Evolutionary conservation across 495 filamentous ascomycete species (phyloP).

Genomic region (Gamarada debralockiae): DNA sequence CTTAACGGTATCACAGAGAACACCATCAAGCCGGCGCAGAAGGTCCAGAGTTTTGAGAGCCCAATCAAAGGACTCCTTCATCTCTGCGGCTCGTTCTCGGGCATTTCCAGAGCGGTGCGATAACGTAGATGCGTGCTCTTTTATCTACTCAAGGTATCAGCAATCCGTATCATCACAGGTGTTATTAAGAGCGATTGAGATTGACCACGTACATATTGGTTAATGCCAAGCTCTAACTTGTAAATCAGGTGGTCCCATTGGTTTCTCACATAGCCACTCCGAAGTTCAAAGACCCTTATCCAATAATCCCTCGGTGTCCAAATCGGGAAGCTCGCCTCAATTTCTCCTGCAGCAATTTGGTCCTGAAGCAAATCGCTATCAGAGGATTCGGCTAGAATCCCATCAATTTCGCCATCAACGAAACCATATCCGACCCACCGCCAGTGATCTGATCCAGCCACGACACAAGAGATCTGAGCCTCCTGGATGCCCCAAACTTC

Average conservation of each 20-base stretch:
- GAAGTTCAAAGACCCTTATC: slow-evolving; percentile 4
- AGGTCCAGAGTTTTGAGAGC: not conserved
- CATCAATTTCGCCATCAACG: slow-evolving; percentile 5
- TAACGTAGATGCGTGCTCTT: not conserved
- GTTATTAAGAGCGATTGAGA: not conserved
- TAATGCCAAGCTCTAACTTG: not conserved
- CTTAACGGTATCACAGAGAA: slow-evolving; percentile 1
- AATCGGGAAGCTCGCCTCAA: slow-evolving; percentile 1
- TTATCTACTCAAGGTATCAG: not conserved
- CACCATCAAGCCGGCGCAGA: not conserved
- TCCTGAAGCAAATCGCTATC: not conserved
- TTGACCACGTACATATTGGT: slow-evolving; percentile 4
- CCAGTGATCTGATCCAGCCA: slow-evolving; percentile 1
- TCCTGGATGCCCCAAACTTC: slow-evolving; percentile 9
- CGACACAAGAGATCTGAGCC: slow-evolving; percentile 2
- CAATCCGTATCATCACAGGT: not conserved
- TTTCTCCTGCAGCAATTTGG: slow-evolving; percentile 1
- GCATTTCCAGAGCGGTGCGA: not conserved
- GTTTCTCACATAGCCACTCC: not conserved
- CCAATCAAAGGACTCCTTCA: not conserved
- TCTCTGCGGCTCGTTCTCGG: not conserved
- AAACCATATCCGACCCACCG: slow-evolving; percentile 8
- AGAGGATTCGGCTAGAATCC: not conserved
- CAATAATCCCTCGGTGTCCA: not conserved
- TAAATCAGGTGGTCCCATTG: not conserved